A percentile compares a stretch with the other conserved stretches of the same genome.
These are phyloP conservation scores for Blastobotrys attinorum DNA, from an alignment of 805 yeast genomes.

Conservation along the genomic window DNA sequence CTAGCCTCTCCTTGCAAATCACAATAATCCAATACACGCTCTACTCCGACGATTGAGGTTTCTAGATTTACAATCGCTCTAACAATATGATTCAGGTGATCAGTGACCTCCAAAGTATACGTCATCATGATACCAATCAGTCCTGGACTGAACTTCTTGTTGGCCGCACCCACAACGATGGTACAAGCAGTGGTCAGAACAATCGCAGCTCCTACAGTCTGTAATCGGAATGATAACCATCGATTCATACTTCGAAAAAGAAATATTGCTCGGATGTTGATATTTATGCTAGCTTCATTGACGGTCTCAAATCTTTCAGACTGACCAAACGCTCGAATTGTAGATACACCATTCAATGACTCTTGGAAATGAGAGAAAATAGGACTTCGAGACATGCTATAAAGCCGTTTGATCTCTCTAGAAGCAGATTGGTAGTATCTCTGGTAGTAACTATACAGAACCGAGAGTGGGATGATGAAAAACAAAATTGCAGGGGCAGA, in stretches of 20 bases:
- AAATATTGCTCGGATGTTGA: constrained; percentile 73
- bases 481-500: constrained; percentile 84
- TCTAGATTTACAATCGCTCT: constrained; percentile 91
- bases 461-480: constrained; percentile 59
- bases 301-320: constrained; percentile 48
- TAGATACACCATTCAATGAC: constrained; percentile 66
- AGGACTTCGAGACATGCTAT: constrained; percentile 63
- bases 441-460: constrained; percentile 64
- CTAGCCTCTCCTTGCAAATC: constrained; percentile 54
- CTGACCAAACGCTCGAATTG: constrained; percentile 73
- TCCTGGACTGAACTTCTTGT: constrained; percentile 57
- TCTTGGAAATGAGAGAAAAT: constrained; percentile 79
- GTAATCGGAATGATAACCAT: constrained; percentile 88
- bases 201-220: constrained; percentile 72
- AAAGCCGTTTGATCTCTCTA: constrained; percentile 71
- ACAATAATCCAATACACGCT: constrained; percentile 34
- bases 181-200: constrained; percentile 73
- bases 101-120: constrained; percentile 78
- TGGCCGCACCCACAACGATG: constrained; percentile 52
- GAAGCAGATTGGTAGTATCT: constrained; percentile 59
- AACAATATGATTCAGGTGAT: constrained; percentile 82
- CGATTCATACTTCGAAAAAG: constrained; percentile 77
- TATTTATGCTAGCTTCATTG: constrained; percentile 45
- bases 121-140: constrained; percentile 83
- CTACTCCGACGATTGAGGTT: constrained; percentile 86